Percentiles rank a stretch among this genome's conserved stretches.
Evolutionary conservation across 2,329 filamentous ascomycete genomes (phyloP).

Genomic region (Fusarium graminum): DNA sequence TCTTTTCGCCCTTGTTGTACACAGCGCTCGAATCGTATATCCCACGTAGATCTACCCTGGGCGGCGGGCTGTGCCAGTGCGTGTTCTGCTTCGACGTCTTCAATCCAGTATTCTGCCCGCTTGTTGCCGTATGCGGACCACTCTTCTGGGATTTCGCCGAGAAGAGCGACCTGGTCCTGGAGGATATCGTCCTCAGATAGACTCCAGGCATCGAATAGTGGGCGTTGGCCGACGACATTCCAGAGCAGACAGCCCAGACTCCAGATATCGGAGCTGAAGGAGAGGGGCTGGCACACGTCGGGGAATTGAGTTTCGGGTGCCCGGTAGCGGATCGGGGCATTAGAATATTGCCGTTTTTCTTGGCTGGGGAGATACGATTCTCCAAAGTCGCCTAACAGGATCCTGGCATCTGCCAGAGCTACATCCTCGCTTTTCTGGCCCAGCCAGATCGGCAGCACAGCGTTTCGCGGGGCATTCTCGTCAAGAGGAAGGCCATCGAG

Average conservation of each 20-base stretch:
- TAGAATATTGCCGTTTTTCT: slow-evolving; percentile 40
- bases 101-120: slow-evolving; percentile 34
- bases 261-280: slow-evolving; percentile 43
- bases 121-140: slow-evolving; percentile 34
- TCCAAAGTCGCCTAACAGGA: slow-evolving; percentile 41
- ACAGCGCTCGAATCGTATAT: slow-evolving; percentile 35
- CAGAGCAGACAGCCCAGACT: slow-evolving; percentile 43
- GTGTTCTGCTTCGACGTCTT: slow-evolving; percentile 24
- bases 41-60: slow-evolving; percentile 21
- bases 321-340: slow-evolving; percentile 36
- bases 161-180: slow-evolving; percentile 38
- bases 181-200: slow-evolving; percentile 40
- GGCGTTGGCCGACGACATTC: slow-evolving; percentile 38
- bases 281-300: slow-evolving; percentile 33
- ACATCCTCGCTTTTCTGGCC: slow-evolving; percentile 42
- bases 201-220: slow-evolving; percentile 43
- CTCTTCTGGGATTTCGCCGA: slow-evolving; percentile 40
- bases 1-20: slow-evolving; percentile 38
- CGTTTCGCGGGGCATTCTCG: slow-evolving; percentile 35
- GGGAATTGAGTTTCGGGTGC: slow-evolving; percentile 43
- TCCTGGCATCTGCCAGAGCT: slow-evolving; percentile 33
- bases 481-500: slow-evolving; percentile 40
- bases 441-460: slow-evolving; percentile 40
- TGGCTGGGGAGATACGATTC: slow-evolving; percentile 36
- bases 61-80: slow-evolving; percentile 5